These are phyloP conservation scores for Stramenopiles sp. DNA, from an alignment of 352 stramenopile genomes.

Conservation along the genomic window DNA sequence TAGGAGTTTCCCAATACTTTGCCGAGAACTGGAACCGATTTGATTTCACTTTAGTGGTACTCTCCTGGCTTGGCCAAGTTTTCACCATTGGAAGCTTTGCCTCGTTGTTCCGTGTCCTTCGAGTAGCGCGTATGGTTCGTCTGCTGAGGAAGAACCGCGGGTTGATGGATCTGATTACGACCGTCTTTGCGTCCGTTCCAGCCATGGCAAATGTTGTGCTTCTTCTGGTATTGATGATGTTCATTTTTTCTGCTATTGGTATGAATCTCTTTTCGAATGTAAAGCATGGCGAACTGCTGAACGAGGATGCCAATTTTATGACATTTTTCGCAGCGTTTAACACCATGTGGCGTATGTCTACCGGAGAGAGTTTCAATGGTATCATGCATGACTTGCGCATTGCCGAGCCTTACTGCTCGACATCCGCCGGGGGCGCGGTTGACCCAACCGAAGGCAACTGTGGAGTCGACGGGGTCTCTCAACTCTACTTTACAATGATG, in stretches of 20 bases:
- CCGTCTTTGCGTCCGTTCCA: constrained; percentile 63
- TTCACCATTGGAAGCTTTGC: constrained; percentile 36
- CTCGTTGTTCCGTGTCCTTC: constrained; percentile 64
- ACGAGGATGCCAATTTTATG: constrained; percentile 70
- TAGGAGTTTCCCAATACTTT: constrained; percentile 53
- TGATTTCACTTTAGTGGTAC: constrained; percentile 38
- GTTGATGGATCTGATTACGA: constrained; percentile 61
- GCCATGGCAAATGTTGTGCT: constrained; percentile 65
- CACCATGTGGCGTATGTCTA: constrained; percentile 61
- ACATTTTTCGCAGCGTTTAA: constrained; percentile 64
- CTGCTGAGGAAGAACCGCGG: constrained; percentile 58
- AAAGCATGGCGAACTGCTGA: constrained; percentile 38
- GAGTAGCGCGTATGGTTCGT: constrained; percentile 55
- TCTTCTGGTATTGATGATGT: constrained; percentile 70
- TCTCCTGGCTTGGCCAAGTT: constrained; percentile 17
- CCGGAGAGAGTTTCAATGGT: constrained; percentile 73
- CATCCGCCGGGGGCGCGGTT: too few relatives aligned
- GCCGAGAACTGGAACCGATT: constrained; percentile 60
- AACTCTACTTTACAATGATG: too few relatives aligned
- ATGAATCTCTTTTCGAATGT: constrained; percentile 75
- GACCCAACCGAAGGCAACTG: too few relatives aligned
- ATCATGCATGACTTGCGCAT: constrained; percentile 66
- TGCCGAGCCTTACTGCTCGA: too few relatives aligned
- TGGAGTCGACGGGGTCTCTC: too few relatives aligned
- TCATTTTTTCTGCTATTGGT: constrained; percentile 73